A percentile compares a stretch with the other conserved stretches of the same genome.
phyloP scores from a whole-genome alignment of 768 basidiomycete genomes.

The Lanmaoa pseudosensibilis region DNA sequence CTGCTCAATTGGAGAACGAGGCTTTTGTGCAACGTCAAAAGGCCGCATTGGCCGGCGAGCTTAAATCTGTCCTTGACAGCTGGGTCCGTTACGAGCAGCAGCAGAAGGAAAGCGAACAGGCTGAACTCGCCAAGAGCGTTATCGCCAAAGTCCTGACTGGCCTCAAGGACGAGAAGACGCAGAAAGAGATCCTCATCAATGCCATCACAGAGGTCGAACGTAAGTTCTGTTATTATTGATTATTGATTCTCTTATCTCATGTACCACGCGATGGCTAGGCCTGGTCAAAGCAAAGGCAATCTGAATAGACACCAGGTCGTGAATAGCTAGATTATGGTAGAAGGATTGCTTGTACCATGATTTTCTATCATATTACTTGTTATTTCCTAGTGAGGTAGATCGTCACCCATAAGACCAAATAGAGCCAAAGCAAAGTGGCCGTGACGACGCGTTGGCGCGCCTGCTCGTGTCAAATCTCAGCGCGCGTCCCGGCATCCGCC shows the following conservation, averaged over 20 bases:
- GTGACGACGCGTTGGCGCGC: constrained; percentile 33
- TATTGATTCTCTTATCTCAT: not conserved
- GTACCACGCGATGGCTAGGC: constrained; percentile 45
- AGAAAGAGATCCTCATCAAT: constrained; percentile 75
- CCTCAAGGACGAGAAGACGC: constrained; percentile 85
- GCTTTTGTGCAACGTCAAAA: constrained; percentile 91
- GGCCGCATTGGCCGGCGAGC: constrained; percentile 79
- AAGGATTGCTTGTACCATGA: constrained; percentile 5
- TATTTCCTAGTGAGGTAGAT: not conserved
- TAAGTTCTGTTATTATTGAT: constrained; percentile 46
- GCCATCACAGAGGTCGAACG: constrained; percentile 92
- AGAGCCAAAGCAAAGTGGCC: constrained; percentile 31
- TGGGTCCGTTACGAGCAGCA: constrained; percentile 99
- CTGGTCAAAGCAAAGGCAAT: constrained; percentile 92
- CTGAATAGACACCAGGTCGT: constrained; percentile 40
- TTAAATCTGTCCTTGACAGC: constrained; percentile 93
- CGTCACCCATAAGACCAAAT: constrained; percentile 14
- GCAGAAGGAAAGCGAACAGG: constrained; percentile 94
- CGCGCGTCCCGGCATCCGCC: constrained; percentile 17
- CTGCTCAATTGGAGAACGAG: constrained; percentile 84
- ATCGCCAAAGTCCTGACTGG: constrained; percentile 84
- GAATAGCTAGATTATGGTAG: constrained; percentile 32
- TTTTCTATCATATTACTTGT: constrained; percentile 7
- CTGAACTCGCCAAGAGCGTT: constrained; percentile 83
- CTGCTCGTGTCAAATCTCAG: not conserved